Conservation (phyloP, 306 rosid genomes). For the Lathyrus sativus region DNA sequence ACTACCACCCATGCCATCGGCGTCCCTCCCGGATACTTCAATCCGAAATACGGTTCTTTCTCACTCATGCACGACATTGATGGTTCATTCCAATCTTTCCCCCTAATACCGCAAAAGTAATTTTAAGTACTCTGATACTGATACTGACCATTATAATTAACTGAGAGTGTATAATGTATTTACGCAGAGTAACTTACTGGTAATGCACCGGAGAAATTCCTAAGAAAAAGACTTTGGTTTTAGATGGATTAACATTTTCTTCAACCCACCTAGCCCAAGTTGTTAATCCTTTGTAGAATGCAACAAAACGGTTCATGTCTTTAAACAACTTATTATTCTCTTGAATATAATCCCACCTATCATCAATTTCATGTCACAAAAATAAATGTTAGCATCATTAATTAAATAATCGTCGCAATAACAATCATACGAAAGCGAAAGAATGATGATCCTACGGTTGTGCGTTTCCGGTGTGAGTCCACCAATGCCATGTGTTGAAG, state of each 20-base stretch:
- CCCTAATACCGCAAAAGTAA: slow-evolving; percentile 44
- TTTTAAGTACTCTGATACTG: not conserved
- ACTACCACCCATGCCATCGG: slow-evolving; percentile 84
- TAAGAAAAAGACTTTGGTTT: slow-evolving; percentile 83
- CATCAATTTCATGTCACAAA: not conserved
- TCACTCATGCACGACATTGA: slow-evolving; percentile 70
- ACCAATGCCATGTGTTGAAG: slow-evolving; percentile 99
- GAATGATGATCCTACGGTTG: slow-evolving; percentile 67
- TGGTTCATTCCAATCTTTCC: slow-evolving; percentile 86
- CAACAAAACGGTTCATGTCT: slow-evolving; percentile 82
- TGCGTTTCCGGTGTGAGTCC: slow-evolving; percentile 82
- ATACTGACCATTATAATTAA: too few species aligned
- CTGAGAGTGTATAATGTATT: too few species aligned
- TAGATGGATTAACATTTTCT: slow-evolving; percentile 59
- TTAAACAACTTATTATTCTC: slow-evolving; percentile 55
- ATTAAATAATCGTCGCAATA: not conserved
- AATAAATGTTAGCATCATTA: not conserved
- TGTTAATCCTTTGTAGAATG: slow-evolving; percentile 75
- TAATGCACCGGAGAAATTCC: slow-evolving; percentile 96
- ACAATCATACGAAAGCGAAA: not conserved
- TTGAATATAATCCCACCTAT: slow-evolving; percentile 78
- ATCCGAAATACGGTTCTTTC: slow-evolving; percentile 63
- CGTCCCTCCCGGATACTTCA: slow-evolving; percentile 80
- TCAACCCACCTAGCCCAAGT: slow-evolving; percentile 93
- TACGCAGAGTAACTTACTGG: slow-evolving; percentile 47